phyloP scores from a whole-genome alignment of 1,139 yeast species.

The Blastobotrys raffinosifermentans region DNA sequence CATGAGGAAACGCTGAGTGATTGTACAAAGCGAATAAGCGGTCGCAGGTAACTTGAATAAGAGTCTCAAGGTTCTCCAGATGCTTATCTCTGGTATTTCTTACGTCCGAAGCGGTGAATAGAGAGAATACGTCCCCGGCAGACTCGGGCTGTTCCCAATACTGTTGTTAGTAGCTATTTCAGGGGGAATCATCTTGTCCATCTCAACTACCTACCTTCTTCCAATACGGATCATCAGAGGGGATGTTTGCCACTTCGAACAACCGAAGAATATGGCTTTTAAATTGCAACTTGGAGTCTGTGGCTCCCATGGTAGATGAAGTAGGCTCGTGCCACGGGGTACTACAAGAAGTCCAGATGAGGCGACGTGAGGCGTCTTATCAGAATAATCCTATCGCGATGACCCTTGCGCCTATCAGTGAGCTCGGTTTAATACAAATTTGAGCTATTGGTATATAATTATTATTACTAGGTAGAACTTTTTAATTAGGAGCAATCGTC shows the following conservation, averaged over 20 bases:
- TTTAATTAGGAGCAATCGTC: no score
- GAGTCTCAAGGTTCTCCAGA: conserved; percentile 47
- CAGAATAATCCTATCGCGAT: no score
- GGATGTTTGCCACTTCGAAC: conserved; percentile 47
- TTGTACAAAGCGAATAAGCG: conserved; percentile 32
- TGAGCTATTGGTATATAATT: no score
- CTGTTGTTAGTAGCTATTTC: conserved; percentile 10
- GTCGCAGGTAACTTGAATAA: conserved; percentile 42
- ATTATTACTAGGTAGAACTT: no score
- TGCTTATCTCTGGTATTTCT: conserved; percentile 56
- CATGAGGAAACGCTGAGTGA: conserved; percentile 26
- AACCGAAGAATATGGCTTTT: conserved; percentile 59
- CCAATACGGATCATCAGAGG: conserved; percentile 52
- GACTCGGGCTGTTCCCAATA: conserved; percentile 43
- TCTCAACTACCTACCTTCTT: conserved; percentile 25
- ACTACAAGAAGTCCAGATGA: no score
- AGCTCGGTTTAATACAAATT: no score
- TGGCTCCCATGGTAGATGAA: conserved; percentile 79
- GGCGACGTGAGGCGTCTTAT: no score
- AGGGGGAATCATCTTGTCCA: neutral
- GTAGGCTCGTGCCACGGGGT: no score
- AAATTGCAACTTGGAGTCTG: conserved; percentile 59
- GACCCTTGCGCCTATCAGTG: no score
- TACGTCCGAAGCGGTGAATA: conserved; percentile 54
- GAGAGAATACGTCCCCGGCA: conserved; percentile 50